phyloP scores from a whole-genome alignment of 371 early-diverging fungal species.

The Nematocida sp. region DNA sequence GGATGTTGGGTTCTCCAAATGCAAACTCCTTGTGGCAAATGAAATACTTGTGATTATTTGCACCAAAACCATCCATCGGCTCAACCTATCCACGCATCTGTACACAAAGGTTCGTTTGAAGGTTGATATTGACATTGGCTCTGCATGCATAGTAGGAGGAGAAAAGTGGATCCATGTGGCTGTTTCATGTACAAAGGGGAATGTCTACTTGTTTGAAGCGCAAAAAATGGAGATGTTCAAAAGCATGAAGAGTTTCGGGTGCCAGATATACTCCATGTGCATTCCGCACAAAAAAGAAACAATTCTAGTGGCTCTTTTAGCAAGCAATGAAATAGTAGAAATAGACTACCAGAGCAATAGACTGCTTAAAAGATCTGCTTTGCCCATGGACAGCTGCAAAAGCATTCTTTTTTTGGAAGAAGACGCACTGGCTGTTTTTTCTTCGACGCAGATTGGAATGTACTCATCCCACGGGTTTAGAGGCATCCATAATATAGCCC shows the following conservation, averaged over 20 bases:
- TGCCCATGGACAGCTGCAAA: conserved; percentile 9
- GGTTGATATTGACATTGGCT: conserved; percentile 3
- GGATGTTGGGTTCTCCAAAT: not conserved
- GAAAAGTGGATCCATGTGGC: conserved; percentile 7
- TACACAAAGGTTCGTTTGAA: conserved; percentile 47
- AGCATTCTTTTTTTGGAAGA: not conserved
- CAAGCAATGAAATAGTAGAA: conserved; percentile 19
- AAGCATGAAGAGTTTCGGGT: conserved; percentile 51
- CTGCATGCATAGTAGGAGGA: not conserved
- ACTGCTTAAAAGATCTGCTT: conserved; percentile 9
- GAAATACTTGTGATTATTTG: conserved; percentile 8
- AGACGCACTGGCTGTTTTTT: conserved; percentile 15
- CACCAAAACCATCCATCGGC: conserved; percentile 14
- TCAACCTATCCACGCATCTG: conserved; percentile 8
- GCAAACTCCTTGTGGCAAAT: conserved; percentile 6
- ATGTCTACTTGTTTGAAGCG: conserved; percentile 46
- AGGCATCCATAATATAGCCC: not conserved
- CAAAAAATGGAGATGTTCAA: conserved; percentile 47
- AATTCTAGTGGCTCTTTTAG: not conserved
- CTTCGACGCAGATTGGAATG: not conserved
- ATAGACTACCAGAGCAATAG: conserved; percentile 47
- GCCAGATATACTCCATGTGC: conserved; percentile 4
- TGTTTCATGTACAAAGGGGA: conserved; percentile 31
- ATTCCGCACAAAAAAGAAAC: not conserved
- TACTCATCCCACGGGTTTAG: conserved; percentile 17